phyloP scores from a whole-genome alignment of 306 rosid genomes.

The Ziziphus jujuba region DNA sequence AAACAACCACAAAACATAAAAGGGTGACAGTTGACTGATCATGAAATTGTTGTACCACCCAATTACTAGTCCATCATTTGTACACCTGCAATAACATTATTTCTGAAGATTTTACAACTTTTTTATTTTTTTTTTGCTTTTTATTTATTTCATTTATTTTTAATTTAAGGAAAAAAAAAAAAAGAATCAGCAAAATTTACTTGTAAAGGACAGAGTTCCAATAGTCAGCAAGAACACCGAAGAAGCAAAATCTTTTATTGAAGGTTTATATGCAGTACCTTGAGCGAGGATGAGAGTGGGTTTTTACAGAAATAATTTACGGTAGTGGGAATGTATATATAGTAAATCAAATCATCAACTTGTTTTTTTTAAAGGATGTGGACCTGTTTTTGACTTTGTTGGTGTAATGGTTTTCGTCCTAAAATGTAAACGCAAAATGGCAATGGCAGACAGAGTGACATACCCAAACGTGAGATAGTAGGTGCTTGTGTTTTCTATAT shows the following conservation, averaged over 20 bases:
- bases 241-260: no score
- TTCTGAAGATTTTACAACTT: no score
- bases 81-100: constrained; percentile 21
- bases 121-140: no score
- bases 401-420: constrained; percentile 3
- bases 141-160: no score
- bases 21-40: neutral
- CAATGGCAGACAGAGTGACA: constrained; percentile 54
- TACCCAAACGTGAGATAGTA: constrained; percentile 22
- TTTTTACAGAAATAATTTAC: no score
- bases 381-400: constrained; percentile 20
- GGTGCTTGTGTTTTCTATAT: constrained; percentile 22
- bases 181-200: no score
- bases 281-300: no score
- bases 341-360: constrained; percentile 9
- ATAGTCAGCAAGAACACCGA: no score
- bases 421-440: constrained; percentile 3
- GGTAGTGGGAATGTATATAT: neutral
- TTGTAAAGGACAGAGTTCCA: no score
- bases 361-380: constrained; percentile 18
- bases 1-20: constrained; percentile 7
- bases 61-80: neutral
- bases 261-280: no score
- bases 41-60: constrained; percentile 3
- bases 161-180: no score